Conservation (phyloP, 768 basidiomycete genomes). For the Tricholoma matsutake region DNA sequence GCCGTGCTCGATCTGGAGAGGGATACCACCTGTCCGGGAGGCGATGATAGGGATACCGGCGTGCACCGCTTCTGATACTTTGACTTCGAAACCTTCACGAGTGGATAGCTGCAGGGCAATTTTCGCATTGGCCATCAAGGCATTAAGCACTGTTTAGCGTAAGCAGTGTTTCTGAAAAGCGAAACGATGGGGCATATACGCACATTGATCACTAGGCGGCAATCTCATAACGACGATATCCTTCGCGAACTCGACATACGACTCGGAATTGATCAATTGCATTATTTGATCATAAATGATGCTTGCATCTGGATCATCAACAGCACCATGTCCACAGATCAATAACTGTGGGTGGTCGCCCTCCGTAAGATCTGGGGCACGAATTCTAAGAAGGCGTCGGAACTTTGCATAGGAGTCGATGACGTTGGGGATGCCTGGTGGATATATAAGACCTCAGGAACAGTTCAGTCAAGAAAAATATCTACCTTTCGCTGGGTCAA, state of each 20-base stretch:
- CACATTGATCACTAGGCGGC: constrained; percentile 83
- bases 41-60: constrained; percentile 86
- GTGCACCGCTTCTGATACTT: constrained; percentile 93
- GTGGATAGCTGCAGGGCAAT: constrained; percentile 90
- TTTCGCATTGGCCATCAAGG: constrained; percentile 84
- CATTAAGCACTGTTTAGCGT: constrained; percentile 64
- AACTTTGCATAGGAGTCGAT: constrained; percentile 86
- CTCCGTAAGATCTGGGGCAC: constrained; percentile 38
- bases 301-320: constrained; percentile 93
- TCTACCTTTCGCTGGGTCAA: constrained; percentile 71
- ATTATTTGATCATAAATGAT: constrained; percentile 84
- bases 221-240: constrained; percentile 77
- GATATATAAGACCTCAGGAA: background rate
- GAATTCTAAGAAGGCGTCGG: constrained; percentile 57
- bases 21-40: constrained; percentile 86
- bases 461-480: background rate
- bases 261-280: constrained; percentile 50
- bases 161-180: background rate
- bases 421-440: constrained; percentile 74
- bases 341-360: constrained; percentile 71
- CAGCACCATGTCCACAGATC: constrained; percentile 87
- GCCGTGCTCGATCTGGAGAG: constrained; percentile 85
- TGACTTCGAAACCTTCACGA: constrained; percentile 96
- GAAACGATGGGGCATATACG: constrained; percentile 23
- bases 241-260: constrained; percentile 50